Conservation (phyloP, 352 stramenopile species). For the Blastocystis sp. region DNA sequence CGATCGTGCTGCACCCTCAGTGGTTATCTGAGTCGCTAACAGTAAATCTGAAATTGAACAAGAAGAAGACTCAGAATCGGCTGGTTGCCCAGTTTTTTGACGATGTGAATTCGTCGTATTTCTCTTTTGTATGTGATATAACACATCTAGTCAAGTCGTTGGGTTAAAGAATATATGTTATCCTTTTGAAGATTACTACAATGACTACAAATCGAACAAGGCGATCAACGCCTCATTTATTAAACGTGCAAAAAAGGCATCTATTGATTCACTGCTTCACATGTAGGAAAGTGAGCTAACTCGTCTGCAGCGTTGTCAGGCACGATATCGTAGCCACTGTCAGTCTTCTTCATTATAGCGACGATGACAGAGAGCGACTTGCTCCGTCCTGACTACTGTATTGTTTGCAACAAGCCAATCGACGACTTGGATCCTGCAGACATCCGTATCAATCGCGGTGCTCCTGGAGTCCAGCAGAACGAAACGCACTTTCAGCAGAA, state of each 20-base stretch:
- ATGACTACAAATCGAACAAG: constrained; percentile 30
- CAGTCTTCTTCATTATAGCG: neutral
- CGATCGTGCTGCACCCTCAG: constrained; percentile 29
- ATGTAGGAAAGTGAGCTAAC: neutral
- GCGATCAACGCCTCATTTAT: constrained; percentile 12
- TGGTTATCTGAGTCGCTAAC: neutral
- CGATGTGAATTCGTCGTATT: constrained; percentile 32
- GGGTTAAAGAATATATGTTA: constrained; percentile 49
- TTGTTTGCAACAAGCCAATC: constrained; percentile 46
- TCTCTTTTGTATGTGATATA: neutral
- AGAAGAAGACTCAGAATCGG: constrained; percentile 50
- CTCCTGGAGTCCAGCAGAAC: neutral
- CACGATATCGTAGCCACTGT: neutral
- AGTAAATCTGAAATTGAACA: constrained; percentile 15
- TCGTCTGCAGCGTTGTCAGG: constrained; percentile 2
- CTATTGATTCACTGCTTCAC: neutral
- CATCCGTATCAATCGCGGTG: neutral
- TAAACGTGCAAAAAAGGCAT: neutral
- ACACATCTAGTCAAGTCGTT: constrained; percentile 38
- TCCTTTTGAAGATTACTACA: constrained; percentile 32
- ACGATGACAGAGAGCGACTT: neutral
- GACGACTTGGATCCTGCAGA: constrained; percentile 1
- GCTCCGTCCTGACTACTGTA: neutral
- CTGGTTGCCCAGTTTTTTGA: constrained; percentile 53
- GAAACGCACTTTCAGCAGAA: neutral